A percentile compares a stretch with the other conserved stretches of the same genome.
phyloP scores from a whole-genome alignment of 2,329 filamentous ascomycete genomes.

The Aspergillus aculeatus region DNA sequence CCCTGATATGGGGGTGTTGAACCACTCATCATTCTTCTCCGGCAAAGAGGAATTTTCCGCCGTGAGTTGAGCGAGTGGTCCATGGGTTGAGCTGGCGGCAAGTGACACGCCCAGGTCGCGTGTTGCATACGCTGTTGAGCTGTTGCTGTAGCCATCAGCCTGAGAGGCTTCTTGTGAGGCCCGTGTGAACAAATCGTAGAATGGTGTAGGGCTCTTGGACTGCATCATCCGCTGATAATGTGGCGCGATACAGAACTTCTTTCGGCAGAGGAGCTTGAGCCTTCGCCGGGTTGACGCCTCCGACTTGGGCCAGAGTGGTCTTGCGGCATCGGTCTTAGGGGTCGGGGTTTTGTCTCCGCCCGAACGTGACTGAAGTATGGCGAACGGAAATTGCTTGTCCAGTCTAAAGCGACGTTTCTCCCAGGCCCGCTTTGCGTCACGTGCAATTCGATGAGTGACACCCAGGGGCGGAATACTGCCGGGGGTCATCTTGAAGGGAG shows the following conservation, averaged over 20 bases:
- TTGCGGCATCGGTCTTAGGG: slow-evolving; percentile 28
- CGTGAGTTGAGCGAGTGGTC: slow-evolving; percentile 36
- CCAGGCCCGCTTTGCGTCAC: slow-evolving; percentile 62
- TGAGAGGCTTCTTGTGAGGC: slow-evolving; percentile 29
- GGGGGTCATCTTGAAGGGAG: slow-evolving; percentile 66
- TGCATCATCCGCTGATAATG: slow-evolving; percentile 64
- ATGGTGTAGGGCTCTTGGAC: slow-evolving; percentile 60
- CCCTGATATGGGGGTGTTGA: slow-evolving; percentile 34
- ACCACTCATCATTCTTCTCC: slow-evolving; percentile 33
- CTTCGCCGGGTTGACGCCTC: slow-evolving; percentile 59
- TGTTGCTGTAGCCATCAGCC: slow-evolving; percentile 22
- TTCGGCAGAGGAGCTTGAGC: slow-evolving; percentile 59
- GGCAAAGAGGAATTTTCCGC: slow-evolving; percentile 26
- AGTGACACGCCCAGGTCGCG: slow-evolving; percentile 48
- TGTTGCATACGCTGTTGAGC: slow-evolving; percentile 40
- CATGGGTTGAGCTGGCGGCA: slow-evolving; percentile 41
- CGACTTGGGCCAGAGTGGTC: slow-evolving; percentile 55
- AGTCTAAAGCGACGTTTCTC: slow-evolving; percentile 44
- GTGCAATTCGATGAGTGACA: slow-evolving; percentile 62
- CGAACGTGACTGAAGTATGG: slow-evolving; percentile 37
- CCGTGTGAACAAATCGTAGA: slow-evolving; percentile 41
- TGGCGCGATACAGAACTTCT: slow-evolving; percentile 61
- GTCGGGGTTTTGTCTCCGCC: slow-evolving; percentile 52
- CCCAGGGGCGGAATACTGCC: slow-evolving; percentile 63
- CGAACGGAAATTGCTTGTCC: slow-evolving; percentile 17